Evolutionary conservation across 179 eudicot genomes (phyloP).

Genomic region (Silene vulgaris): DNA sequence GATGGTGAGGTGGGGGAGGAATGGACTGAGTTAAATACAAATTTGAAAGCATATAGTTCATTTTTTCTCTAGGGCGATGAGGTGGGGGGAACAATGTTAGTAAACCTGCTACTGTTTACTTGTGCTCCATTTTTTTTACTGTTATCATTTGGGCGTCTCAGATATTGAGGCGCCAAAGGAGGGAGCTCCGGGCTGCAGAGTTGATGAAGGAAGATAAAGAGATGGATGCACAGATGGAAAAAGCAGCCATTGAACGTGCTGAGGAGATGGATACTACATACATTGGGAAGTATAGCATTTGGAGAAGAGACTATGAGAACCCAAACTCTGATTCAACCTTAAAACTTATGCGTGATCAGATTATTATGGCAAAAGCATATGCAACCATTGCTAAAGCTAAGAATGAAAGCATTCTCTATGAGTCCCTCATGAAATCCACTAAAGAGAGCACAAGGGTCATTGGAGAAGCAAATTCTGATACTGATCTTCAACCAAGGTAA

Average conservation of each 20-base stretch:
- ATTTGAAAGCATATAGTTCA: background rate
- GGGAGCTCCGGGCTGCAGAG: slow-evolving; percentile 61
- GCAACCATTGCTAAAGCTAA: slow-evolving; percentile 78
- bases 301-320: slow-evolving; percentile 87
- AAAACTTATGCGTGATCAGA: slow-evolving; percentile 91
- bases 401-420: slow-evolving; percentile 56
- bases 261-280: slow-evolving; percentile 62
- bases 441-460: slow-evolving; percentile 56
- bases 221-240: slow-evolving; percentile 61
- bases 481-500: slow-evolving; percentile 78
- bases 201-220: slow-evolving; percentile 60
- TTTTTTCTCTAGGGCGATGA: background rate
- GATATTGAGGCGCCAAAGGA: slow-evolving; percentile 65
- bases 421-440: slow-evolving; percentile 58
- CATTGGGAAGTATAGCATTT: slow-evolving; percentile 75
- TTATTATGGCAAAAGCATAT: slow-evolving; percentile 96
- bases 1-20: too few relatives aligned
- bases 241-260: slow-evolving; percentile 76
- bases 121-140: slow-evolving; percentile 12
- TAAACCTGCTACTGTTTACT: slow-evolving; percentile 1
- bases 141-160: slow-evolving; percentile 27
- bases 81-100: background rate
- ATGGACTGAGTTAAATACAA: too few relatives aligned
- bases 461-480: slow-evolving; percentile 78
- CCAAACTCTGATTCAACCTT: slow-evolving; percentile 89